Evolutionary conservation across 495 filamentous ascomycete species (phyloP).

Genomic region (Daldinia childiae): DNA sequence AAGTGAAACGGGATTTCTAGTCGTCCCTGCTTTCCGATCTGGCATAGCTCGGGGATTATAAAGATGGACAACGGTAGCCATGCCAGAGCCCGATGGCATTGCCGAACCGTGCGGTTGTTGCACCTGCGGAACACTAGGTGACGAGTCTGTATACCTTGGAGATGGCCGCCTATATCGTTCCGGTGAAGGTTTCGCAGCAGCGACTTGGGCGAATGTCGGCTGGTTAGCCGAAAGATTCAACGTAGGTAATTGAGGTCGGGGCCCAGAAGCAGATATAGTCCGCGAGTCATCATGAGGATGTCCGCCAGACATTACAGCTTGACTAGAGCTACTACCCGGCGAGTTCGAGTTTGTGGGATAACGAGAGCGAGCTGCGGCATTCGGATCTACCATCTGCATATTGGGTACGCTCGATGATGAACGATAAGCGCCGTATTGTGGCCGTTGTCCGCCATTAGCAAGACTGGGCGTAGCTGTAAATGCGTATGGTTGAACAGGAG

Average conservation of each 20-base stretch:
- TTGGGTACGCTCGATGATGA: constrained; percentile 69
- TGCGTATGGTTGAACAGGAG: constrained; percentile 83
- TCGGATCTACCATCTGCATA: constrained; percentile 59
- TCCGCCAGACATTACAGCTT: constrained; percentile 17
- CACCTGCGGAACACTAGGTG: constrained; percentile 38
- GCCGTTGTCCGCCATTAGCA: constrained; percentile 65
- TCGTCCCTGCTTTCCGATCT: constrained; percentile 45
- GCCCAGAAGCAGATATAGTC: constrained; percentile 37
- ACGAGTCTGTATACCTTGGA: constrained; percentile 54
- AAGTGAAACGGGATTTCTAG: constrained; percentile 44
- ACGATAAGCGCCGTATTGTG: constrained; percentile 73
- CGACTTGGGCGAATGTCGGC: constrained; percentile 49
- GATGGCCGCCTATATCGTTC: constrained; percentile 65
- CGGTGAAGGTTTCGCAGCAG: constrained; percentile 56
- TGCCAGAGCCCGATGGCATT: constrained; percentile 47
- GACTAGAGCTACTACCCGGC: constrained; percentile 9
- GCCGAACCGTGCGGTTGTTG: constrained; percentile 48
- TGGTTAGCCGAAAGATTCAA: constrained; percentile 46
- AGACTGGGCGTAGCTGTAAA: constrained; percentile 81
- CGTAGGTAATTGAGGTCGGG: constrained; percentile 49
- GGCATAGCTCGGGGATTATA: constrained; percentile 48
- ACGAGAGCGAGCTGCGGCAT: constrained; percentile 59
- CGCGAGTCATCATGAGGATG: constrained; percentile 41
- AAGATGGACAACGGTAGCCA: constrained; percentile 55
- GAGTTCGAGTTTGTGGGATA: constrained; percentile 65